Conservation (phyloP, 1,284 basidiomycete species). For the Leccinum cinnamomeum region DNA sequence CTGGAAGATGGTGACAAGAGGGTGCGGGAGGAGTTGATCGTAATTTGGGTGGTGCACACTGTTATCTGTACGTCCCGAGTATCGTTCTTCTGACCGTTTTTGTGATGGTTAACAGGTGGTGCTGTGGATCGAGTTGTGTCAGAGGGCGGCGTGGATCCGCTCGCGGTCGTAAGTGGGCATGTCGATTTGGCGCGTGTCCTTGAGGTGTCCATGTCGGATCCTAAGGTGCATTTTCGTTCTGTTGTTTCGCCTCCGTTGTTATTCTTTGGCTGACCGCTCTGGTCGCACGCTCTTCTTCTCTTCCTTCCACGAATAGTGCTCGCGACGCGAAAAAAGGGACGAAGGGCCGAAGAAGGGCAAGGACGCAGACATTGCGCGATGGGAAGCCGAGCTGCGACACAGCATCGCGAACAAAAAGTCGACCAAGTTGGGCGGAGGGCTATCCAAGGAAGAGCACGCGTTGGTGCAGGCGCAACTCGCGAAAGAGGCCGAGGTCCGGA, state of each 20-base stretch:
- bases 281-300: not conserved
- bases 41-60: slow-evolving; percentile 68
- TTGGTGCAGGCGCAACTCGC: slow-evolving; percentile 78
- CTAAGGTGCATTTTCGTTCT: slow-evolving; percentile 41
- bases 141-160: slow-evolving; percentile 70
- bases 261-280: not conserved
- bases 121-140: slow-evolving; percentile 84
- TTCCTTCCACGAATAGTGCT: slow-evolving; percentile 49
- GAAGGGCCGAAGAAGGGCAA: slow-evolving; percentile 73
- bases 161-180: slow-evolving; percentile 52
- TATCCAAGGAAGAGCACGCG: slow-evolving; percentile 84
- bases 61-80: slow-evolving; percentile 51
- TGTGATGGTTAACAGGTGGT: slow-evolving; percentile 39
- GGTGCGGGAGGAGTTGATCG: slow-evolving; percentile 46
- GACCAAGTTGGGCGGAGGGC: slow-evolving; percentile 30
- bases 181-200: slow-evolving; percentile 53
- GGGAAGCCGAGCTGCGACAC: slow-evolving; percentile 91
- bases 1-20: slow-evolving; percentile 24
- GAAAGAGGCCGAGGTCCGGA: slow-evolving; percentile 72
- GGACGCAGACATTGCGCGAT: slow-evolving; percentile 83
- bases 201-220: slow-evolving; percentile 42
- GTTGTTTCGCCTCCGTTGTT: not conserved
- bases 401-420: slow-evolving; percentile 75
- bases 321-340: slow-evolving; percentile 57
- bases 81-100: not conserved